Evolutionary conservation across 2,329 filamentous ascomycete species (phyloP), one percentile per base, ranked within the genome.

Genomic region (Aspergillus cejpii): DNA sequence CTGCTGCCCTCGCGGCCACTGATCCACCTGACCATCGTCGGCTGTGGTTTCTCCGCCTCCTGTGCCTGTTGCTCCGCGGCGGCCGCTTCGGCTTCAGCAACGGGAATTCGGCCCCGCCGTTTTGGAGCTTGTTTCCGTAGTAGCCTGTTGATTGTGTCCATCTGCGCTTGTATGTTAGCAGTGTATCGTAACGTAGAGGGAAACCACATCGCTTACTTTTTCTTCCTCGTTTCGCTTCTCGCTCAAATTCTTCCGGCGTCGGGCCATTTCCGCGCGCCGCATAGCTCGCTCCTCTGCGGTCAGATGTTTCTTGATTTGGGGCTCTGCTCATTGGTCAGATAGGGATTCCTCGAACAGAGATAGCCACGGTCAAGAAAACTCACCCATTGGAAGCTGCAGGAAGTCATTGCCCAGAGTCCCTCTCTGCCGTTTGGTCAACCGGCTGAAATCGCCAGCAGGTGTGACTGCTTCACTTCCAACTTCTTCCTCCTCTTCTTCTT

Each of bases 221-320:
- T 87, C 84, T 67, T 87, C 84, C 58, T 87, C 83, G 44, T 85
- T 84, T n/a, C 83, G 77, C 69, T 86, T 85, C 66, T 87, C 84
- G 46, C 80, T 84, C 24, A 87, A 71, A 52, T 87, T 86, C 68
- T 87, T 87, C 48, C 84, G 72, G 42, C 84, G 75, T 44, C 84
- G 72, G 6, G 84, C 84, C 83, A 87, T 87, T 62, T 87, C 84
- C 6, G 81, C 80, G 44, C 84, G 74, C 39, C 84, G 77, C 78
- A 85, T 85, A 37, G 80, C 80, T 59, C 84, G 80, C 58, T 87
- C 84, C 60, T 85, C 84, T 0, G 81, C 83, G 0, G 83, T 85
- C 39, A 87, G 70, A 54, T 84, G 80, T 58, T 86, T 84, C 67
- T 84, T 84, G 61, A 82, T 78, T 66, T 84, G 80, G n/a, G 80